Evolutionary conservation across 2,329 filamentous ascomycete species (phyloP), one percentile per base, ranked within the genome.

Genomic region (Venturia asperata): DNA sequence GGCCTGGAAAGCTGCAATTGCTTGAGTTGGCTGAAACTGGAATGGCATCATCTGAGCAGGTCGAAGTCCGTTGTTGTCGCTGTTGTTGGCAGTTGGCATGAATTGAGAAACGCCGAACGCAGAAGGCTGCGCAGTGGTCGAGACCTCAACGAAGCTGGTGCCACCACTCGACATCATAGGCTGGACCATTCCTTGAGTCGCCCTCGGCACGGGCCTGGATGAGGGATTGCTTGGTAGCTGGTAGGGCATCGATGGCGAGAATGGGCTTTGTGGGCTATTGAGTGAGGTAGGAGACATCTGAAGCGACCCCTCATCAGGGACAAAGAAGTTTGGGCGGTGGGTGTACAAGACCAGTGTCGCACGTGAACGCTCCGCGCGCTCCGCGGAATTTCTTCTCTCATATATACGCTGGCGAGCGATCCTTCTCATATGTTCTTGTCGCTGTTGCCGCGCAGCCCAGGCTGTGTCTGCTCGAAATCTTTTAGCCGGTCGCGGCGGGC

Each of bases 401-500:
- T 58, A 58, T 2, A 30, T 27, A 34, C 52, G 52, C 13, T 58
- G 52, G 5, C 52, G 52, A 9, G 27, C 19, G 9, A 39, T 17
- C 17, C 52, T 34, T 19, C 52, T 34, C 13, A 58, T n/a, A 37
- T 58, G 52, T 34, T 58, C 52, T 37, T 37, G 52, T 19, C 27
- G 27, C 52, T 58, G 52, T 34, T 30, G 27, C 37, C 24, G 7
- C 21, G 30, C 52, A 11, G 52, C 30, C 52, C 52, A 58, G 17
- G 27, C 13, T 5, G 61, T 10, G 27, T 63, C 61, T n/a, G 49
- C 30, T 24, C 63, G 63, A 30, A 49, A 30, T 19, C 63, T 30
- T 37, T 64, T 64, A 9, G n/a, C 24, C 9, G 47, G 47, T 24
- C 63, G 47, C 27, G 52, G 27, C 37, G 63, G 34, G 11, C n/a